Evolutionary conservation across 495 filamentous ascomycete species (phyloP), one percentile per base, ranked within the genome.

Genomic region (Aspergillus cavernicola): DNA sequence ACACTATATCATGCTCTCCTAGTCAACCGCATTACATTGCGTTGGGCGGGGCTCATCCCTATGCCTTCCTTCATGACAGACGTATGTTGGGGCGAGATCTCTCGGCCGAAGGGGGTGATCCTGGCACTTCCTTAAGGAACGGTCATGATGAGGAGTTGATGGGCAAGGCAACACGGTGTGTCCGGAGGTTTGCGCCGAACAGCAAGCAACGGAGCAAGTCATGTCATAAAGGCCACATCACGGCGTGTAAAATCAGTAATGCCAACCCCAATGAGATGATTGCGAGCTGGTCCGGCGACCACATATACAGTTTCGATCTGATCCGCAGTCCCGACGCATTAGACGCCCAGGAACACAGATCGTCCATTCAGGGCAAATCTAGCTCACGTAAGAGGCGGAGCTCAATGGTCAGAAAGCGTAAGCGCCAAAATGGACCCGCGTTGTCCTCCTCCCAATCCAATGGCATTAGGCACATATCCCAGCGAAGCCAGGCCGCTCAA

Each of bases 181-280:
- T 90, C 16, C 76, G 82, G 19, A 79, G 80, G 51, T 88, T 89
- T 64, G 85, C 85, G 16, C 85, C 85, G 1, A 71, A 79, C 24
- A 82, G 83, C 1, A 78, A 77, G 55, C 56, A 64, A 56, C 73
- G 67, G 37, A 79, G 85, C 80, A 68, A 66, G 29, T 60, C 71
- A 31, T 71, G 67, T 9, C 76, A 81, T 33, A 80, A 80, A 50
- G 79, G 83, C 29, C 86, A 89, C 54, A 89, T 90, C 61, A 89
- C 86, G 1, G 84, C 85, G 8, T 88, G 85, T 66, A 90, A 88
- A 66, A 90, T 90, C 53, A 88, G 86, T 39, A 85, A 90, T 69
- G 84, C 82, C 10, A 81, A 87, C 50, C 86, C 86, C 3, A 84
- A 89, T 50, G 85, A 90, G 52, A 76, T 90, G 61, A 71, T 90